These are phyloP conservation scores for Tinospora cordifolia DNA, from an alignment of 164 flowering plant genomes.

Conservation along the genomic window DNA sequence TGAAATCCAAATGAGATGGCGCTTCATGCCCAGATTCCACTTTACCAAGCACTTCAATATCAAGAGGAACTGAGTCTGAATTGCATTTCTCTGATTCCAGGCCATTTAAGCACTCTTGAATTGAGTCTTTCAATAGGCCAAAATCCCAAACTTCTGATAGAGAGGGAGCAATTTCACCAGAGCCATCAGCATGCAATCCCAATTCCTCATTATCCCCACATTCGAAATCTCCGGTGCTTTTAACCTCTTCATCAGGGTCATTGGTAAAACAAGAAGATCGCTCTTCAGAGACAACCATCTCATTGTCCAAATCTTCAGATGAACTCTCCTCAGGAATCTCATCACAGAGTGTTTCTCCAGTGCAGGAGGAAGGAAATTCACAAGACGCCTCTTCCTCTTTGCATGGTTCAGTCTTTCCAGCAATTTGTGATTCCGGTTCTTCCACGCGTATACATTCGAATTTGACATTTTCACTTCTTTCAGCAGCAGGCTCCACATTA, in stretches of 20 bases:
- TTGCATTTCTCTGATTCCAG: background rate
- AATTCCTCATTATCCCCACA: background rate
- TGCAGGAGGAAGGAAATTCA: no score
- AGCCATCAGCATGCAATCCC: background rate
- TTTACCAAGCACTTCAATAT: background rate
- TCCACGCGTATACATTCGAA: background rate
- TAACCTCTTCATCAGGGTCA: background rate
- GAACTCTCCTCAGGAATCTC: no score
- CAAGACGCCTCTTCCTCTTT: background rate
- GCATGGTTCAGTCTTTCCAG: background rate
- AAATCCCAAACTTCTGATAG: slow-evolving; percentile 1
- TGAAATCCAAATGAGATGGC: background rate
- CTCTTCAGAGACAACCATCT: no score
- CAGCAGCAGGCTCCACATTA: background rate
- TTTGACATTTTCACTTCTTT: background rate
- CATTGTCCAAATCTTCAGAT: no score
- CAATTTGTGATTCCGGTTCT: background rate
- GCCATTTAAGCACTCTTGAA: background rate
- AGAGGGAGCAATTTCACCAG: background rate
- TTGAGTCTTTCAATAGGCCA: background rate
- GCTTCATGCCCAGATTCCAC: background rate
- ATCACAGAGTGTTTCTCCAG: no score
- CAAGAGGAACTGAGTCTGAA: slow-evolving; percentile 1
- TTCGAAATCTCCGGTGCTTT: background rate
- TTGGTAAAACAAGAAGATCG: background rate